phyloP scores from a whole-genome alignment of 1,139 yeast species.

The Ogataea hybrid region DNA sequence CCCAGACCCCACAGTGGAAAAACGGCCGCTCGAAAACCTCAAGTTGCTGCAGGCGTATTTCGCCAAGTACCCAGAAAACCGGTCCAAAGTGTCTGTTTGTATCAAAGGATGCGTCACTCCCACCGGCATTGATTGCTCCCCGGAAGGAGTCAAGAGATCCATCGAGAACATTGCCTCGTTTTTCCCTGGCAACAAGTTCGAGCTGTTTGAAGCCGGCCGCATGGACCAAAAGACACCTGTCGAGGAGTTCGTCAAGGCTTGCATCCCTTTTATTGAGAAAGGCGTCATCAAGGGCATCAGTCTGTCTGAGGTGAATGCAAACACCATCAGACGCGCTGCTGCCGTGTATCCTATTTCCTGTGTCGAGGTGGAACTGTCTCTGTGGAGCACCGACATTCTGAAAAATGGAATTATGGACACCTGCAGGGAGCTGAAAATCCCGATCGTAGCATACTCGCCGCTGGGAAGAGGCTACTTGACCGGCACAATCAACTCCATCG shows the following conservation, averaged over 20 bases:
- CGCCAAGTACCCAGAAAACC: conserved; percentile 50
- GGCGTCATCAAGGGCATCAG: conserved; percentile 67
- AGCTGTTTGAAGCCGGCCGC: conserved; percentile 70
- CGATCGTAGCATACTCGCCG: conserved; percentile 79
- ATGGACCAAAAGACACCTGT: conserved; percentile 51
- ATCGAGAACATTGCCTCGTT: conserved; percentile 46
- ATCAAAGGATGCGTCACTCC: conserved; percentile 59
- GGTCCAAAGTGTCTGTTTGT: conserved; percentile 52
- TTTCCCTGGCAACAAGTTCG: conserved; percentile 37
- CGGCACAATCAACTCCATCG: conserved; percentile 48
- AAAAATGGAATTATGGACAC: conserved; percentile 57
- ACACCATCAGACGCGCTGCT: conserved; percentile 56
- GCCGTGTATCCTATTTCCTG: conserved; percentile 52
- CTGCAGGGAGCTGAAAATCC: conserved; percentile 54
- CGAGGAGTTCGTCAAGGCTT: conserved; percentile 48
- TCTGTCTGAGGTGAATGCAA: conserved; percentile 66
- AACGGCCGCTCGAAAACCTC: conserved; percentile 36
- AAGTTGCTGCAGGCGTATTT: conserved; percentile 57
- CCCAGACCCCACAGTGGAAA: conserved; percentile 36
- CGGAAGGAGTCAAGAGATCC: conserved; percentile 46
- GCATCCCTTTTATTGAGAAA: conserved; percentile 48
- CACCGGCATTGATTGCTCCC: conserved; percentile 47
- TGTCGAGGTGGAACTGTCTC: conserved; percentile 75
- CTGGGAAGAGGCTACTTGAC: conserved; percentile 75
- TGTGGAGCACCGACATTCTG: conserved; percentile 58